Percentiles rank a stretch among this genome's conserved stretches.
Evolutionary conservation across 192 early-diverging fungal species (phyloP).

Genomic region (Polychytrium aggregatum): DNA sequence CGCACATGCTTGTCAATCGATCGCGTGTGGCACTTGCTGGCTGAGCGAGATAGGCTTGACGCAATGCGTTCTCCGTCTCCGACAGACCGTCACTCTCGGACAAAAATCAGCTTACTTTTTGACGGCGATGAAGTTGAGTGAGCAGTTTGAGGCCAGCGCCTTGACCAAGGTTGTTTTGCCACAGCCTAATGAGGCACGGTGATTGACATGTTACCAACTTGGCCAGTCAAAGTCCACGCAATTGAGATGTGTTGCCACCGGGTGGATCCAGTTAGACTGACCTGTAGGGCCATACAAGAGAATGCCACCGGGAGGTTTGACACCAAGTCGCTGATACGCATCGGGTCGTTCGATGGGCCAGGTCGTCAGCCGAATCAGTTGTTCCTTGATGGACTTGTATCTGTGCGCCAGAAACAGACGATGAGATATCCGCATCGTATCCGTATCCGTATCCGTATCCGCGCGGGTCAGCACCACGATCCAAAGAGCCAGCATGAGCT

Average conservation of each 20-base stretch:
- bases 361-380: conserved; percentile 45
- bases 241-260: no score
- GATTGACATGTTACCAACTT: not conserved
- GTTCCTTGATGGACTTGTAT: conserved; percentile 46
- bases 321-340: conserved; percentile 47
- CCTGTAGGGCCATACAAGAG: conserved; percentile 85
- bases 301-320: conserved; percentile 68
- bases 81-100: not conserved
- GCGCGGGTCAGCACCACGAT: no score
- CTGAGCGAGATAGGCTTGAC: not conserved
- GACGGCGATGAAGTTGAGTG: conserved; percentile 75
- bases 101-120: conserved; percentile 50
- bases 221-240: no score
- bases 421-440: not conserved
- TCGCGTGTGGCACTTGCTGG: not conserved
- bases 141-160: conserved; percentile 61
- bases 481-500: conserved; percentile 1
- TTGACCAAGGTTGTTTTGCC: conserved; percentile 82
- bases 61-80: not conserved
- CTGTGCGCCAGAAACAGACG: conserved; percentile 10
- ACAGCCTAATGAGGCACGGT: conserved; percentile 46
- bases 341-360: conserved; percentile 47
- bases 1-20: not conserved
- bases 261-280: conserved; percentile 4
- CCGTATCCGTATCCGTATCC: not conserved